Conservation (phyloP, 2,329 filamentous ascomycete species). For the Calonectria crousiana region DNA sequence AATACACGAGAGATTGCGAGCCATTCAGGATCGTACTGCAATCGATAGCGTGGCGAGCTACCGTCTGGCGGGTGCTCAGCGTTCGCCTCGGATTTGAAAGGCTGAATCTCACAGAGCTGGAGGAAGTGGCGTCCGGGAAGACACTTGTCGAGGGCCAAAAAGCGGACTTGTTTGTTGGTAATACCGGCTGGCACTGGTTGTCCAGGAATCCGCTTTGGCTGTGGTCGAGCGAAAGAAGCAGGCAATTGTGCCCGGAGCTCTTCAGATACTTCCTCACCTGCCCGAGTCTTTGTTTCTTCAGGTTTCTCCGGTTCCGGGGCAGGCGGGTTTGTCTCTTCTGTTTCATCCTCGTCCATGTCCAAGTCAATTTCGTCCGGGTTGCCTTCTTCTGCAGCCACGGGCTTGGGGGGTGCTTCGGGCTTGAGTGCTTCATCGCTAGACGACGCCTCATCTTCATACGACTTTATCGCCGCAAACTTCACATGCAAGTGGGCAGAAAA, state of each 20-base stretch:
- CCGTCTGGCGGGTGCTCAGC: slow-evolving; percentile 33
- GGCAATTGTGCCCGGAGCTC: slow-evolving; percentile 81
- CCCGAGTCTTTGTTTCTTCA: slow-evolving; percentile 28
- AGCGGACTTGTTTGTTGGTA: slow-evolving; percentile 82
- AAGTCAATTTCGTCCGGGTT: slow-evolving; percentile 81
- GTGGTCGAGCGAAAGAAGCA: slow-evolving; percentile 73
- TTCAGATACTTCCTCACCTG: slow-evolving; percentile 64
- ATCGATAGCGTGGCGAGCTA: slow-evolving; percentile 60
- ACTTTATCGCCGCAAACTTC: slow-evolving; percentile 81
- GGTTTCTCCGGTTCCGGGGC: slow-evolving; percentile 10
- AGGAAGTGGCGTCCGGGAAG: slow-evolving; percentile 84
- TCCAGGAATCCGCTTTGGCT: slow-evolving; percentile 58
- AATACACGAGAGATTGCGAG: slow-evolving; percentile 92
- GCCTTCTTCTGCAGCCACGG: slow-evolving; percentile 34
- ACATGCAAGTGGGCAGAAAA: slow-evolving; percentile 94
- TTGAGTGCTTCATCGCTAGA: slow-evolving; percentile 27
- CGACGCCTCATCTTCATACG: slow-evolving; percentile 60
- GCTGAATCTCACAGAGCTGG: slow-evolving; percentile 76
- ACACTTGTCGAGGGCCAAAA: slow-evolving; percentile 94
- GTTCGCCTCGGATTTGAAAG: slow-evolving; percentile 54
- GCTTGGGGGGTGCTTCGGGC: slow-evolving; percentile 3
- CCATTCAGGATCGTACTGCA: slow-evolving; percentile 95
- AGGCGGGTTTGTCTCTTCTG: slow-evolving; percentile 7
- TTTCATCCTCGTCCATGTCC: slow-evolving; percentile 69
- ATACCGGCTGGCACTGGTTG: slow-evolving; percentile 79